Percentiles rank a stretch among this genome's conserved stretches.
Conservation (phyloP, 148 eudicot species). For the Linanthus parryae region DNA sequence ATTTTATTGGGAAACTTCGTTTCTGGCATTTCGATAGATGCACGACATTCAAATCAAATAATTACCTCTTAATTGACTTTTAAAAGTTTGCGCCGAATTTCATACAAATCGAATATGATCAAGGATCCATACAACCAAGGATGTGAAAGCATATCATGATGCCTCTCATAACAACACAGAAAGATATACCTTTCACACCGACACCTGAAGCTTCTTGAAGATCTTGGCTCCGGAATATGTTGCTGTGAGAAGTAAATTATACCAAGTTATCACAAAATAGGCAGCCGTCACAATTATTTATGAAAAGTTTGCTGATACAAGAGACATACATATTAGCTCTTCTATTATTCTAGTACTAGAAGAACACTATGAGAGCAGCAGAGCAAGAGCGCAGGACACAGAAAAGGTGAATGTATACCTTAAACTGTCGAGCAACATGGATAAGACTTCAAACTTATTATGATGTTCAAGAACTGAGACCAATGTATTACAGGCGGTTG, state of each 20-base stretch:
- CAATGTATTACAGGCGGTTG: constrained; percentile 36
- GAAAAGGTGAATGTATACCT: constrained; percentile 35
- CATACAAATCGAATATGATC: no score
- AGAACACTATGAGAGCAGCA: no score
- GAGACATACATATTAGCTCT: no score
- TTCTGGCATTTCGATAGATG: no score
- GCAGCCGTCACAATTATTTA: not conserved
- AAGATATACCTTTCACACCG: constrained; percentile 21
- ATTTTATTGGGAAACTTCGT: not conserved
- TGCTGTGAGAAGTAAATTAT: constrained; percentile 42
- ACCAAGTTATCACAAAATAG: no score
- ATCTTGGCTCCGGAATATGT: constrained; percentile 29
- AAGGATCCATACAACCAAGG: not conserved
- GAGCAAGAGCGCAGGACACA: no score
- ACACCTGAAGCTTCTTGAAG: constrained; percentile 18
- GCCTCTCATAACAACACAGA: constrained; percentile 4
- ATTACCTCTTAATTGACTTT: not conserved
- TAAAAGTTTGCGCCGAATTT: not conserved
- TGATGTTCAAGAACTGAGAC: constrained; percentile 41
- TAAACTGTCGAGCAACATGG: constrained; percentile 52
- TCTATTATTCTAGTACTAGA: no score
- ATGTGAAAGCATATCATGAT: not conserved
- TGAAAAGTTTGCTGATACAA: not conserved
- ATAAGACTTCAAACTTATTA: constrained; percentile 47
- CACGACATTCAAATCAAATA: no score